Conservation (phyloP, 768 basidiomycete species). For the Mycena belliarum region DNA sequence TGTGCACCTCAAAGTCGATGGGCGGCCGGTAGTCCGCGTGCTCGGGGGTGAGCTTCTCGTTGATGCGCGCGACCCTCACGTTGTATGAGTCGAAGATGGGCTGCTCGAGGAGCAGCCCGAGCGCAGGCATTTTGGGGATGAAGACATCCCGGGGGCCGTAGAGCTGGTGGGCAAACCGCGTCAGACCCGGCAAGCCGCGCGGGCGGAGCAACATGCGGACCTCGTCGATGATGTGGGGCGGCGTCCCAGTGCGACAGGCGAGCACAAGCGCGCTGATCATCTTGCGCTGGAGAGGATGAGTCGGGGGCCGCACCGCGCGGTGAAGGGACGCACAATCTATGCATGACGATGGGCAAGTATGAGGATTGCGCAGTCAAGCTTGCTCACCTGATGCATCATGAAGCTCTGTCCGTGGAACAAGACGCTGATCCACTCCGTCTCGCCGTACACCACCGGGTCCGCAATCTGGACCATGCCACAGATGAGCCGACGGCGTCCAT, state of each 20-base stretch:
- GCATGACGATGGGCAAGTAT: background rate
- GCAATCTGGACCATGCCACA: slow-evolving; percentile 48
- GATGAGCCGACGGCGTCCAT: background rate
- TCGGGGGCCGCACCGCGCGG: slow-evolving; percentile 12
- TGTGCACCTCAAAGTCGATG: slow-evolving; percentile 71
- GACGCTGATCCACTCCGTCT: slow-evolving; percentile 93
- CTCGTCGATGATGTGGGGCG: slow-evolving; percentile 73
- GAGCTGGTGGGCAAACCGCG: slow-evolving; percentile 42
- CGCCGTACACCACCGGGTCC: slow-evolving; percentile 87
- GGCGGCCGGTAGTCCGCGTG: slow-evolving; percentile 67
- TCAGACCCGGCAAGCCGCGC: too few relatives aligned
- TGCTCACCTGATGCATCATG: slow-evolving; percentile 93
- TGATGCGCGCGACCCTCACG: slow-evolving; percentile 48
- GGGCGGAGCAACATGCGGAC: too few relatives aligned
- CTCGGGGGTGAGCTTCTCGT: slow-evolving; percentile 51
- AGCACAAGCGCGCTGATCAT: slow-evolving; percentile 93
- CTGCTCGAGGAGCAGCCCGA: slow-evolving; percentile 89
- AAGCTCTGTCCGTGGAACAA: slow-evolving; percentile 97
- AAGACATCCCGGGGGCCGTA: slow-evolving; percentile 78
- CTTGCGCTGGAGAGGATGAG: slow-evolving; percentile 68
- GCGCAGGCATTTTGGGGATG: slow-evolving; percentile 93
- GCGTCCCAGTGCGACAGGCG: slow-evolving; percentile 72
- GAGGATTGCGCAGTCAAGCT: slow-evolving; percentile 22
- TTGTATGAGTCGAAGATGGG: slow-evolving; percentile 84
- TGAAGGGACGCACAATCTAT: slow-evolving; percentile 49